These are phyloP conservation scores for Pseudopediastrum boryanum DNA, from an alignment of 139 green algal genomes.

Conservation along the genomic window DNA sequence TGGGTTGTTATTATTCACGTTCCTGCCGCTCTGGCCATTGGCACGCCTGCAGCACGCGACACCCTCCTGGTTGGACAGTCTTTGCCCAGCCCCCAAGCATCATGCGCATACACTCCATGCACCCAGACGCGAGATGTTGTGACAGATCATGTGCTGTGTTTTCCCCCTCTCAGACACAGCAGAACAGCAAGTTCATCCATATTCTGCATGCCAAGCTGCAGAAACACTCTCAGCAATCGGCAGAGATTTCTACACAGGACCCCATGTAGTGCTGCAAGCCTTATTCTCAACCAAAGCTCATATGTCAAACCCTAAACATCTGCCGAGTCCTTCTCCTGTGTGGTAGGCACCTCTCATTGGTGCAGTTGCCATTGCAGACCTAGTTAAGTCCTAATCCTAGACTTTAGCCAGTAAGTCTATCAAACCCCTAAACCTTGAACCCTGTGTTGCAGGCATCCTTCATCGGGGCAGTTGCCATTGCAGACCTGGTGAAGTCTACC, in stretches of 20 bases:
- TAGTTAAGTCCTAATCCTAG: neutral
- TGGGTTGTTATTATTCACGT: neutral
- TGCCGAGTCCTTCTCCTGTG: neutral
- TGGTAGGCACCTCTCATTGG: neutral
- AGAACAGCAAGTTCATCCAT: too few species aligned
- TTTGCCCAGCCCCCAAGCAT: neutral
- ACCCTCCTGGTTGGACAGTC: neutral
- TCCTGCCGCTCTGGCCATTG: neutral
- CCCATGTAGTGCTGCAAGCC: neutral
- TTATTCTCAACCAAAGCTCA: neutral
- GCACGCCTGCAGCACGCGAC: neutral
- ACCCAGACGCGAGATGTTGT: too few species aligned
- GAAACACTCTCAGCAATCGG: too few species aligned
- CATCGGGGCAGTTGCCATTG: slow-evolving; percentile 96
- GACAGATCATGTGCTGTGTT: too few species aligned
- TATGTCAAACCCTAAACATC: neutral
- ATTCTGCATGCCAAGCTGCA: too few species aligned
- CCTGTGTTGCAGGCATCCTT: slow-evolving; percentile 82
- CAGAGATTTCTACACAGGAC: too few species aligned
- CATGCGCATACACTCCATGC: neutral
- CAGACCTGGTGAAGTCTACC: slow-evolving; percentile 98
- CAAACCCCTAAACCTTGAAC: neutral
- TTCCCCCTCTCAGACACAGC: too few species aligned
- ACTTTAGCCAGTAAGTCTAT: neutral
- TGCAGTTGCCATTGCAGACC: neutral